Evolutionary conservation across 306 rosid species (phyloP).

Genomic region (Vicia sativa): DNA sequence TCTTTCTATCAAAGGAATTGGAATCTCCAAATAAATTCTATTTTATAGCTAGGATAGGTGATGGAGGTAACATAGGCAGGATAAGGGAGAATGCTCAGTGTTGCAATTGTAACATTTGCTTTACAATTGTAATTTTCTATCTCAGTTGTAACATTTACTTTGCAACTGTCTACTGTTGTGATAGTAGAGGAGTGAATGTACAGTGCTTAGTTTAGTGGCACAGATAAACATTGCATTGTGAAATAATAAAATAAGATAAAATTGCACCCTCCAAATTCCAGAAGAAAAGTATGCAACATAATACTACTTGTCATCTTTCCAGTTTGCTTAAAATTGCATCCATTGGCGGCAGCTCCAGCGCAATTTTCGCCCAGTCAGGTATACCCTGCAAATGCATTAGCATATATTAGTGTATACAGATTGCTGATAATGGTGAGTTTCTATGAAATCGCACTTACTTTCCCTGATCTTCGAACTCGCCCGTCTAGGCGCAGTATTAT

Average conservation of each 20-base stretch:
- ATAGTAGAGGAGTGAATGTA: conserved; percentile 3
- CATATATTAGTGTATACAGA: neutral
- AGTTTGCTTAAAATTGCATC: conserved; percentile 92
- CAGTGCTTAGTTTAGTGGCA: conserved; percentile 5
- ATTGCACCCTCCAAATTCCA: conserved; percentile 20
- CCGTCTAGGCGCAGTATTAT: conserved; percentile 91
- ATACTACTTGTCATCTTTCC: conserved; percentile 58
- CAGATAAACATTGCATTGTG: conserved; percentile 8
- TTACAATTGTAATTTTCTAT: too few relatives aligned
- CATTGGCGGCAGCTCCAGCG: conserved; percentile 81
- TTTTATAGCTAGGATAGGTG: too few relatives aligned
- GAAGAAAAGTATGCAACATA: conserved; percentile 4
- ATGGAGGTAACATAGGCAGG: too few relatives aligned
- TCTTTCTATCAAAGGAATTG: too few relatives aligned
- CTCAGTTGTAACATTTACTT: conserved; percentile 16
- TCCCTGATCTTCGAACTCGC: conserved; percentile 96
- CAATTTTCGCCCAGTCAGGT: conserved; percentile 94
- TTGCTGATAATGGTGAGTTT: neutral
- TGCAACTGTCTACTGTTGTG: conserved; percentile 14
- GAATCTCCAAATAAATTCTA: too few relatives aligned
- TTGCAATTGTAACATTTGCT: too few relatives aligned
- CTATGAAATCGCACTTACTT: conserved; percentile 54
- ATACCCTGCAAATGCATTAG: conserved; percentile 66
- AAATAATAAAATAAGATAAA: neutral
- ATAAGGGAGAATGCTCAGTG: too few relatives aligned